Evolutionary conservation across 306 rosid species (phyloP).

Genomic region (Hippophae tibetana): DNA sequence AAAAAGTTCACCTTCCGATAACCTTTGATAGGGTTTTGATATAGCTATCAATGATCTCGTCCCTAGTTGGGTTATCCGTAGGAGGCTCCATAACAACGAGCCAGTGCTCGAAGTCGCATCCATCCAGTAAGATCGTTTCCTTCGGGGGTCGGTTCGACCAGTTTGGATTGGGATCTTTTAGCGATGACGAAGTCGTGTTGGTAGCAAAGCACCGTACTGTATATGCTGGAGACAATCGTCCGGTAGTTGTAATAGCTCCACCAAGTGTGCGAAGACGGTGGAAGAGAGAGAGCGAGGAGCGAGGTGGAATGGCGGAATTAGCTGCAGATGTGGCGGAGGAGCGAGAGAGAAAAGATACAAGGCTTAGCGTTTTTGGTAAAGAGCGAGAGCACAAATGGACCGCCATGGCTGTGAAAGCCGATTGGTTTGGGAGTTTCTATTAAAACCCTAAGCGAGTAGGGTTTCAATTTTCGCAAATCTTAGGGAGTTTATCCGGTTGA

Average conservation of each 20-base stretch:
- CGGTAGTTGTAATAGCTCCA: slow-evolving; percentile 16
- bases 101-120: slow-evolving; percentile 98
- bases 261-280: slow-evolving; percentile 64
- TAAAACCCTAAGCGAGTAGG: slow-evolving; percentile 23
- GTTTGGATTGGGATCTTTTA: slow-evolving; percentile 82
- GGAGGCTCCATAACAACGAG: slow-evolving; percentile 90
- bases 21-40: slow-evolving; percentile 66
- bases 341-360: slow-evolving; percentile 40
- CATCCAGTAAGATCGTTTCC: slow-evolving; percentile 88
- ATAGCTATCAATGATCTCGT: slow-evolving; percentile 65
- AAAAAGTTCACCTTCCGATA: slow-evolving; percentile 52
- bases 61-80: slow-evolving; percentile 55
- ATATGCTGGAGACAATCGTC: slow-evolving; percentile 10
- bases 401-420: slow-evolving; percentile 41
- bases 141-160: slow-evolving; percentile 93
- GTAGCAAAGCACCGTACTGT: slow-evolving; percentile 41
- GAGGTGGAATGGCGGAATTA: slow-evolving; percentile 12
- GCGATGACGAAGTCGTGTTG: slow-evolving; percentile 76
- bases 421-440: neutral
- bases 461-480: no score
- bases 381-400: slow-evolving; percentile 42
- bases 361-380: slow-evolving; percentile 46
- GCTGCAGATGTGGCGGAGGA: slow-evolving; percentile 20
- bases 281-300: slow-evolving; percentile 35
- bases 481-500: no score